phyloP scores from a whole-genome alignment of 345 rosid species.

The Clarkia xantiana region DNA sequence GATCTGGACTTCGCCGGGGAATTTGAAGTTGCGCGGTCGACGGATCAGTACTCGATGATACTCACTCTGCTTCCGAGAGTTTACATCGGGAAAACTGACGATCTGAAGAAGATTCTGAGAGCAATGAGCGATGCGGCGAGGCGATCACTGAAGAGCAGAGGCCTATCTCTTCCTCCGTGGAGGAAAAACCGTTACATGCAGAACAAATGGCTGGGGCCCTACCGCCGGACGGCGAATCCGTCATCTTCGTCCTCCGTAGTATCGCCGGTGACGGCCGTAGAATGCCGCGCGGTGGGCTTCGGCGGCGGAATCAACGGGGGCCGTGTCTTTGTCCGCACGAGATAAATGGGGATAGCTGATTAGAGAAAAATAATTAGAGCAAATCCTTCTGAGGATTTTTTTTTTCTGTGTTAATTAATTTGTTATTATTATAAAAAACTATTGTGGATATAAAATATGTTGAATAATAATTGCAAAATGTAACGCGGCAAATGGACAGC shows the following conservation, averaged over 20 bases:
- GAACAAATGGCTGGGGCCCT: slow-evolving; percentile 71
- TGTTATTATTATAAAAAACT: not conserved
- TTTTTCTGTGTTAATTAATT: not conserved
- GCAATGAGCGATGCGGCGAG: slow-evolving; percentile 46
- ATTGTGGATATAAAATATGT: not conserved
- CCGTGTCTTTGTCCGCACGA: slow-evolving; percentile 7
- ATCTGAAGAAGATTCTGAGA: slow-evolving; percentile 44
- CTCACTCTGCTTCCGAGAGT: slow-evolving; percentile 36
- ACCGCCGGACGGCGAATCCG: slow-evolving; percentile 43
- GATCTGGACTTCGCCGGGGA: slow-evolving; percentile 66
- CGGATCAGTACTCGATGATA: slow-evolving; percentile 33
- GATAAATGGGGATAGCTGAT: not conserved
- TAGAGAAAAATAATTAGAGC: not conserved
- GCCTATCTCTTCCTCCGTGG: slow-evolving; percentile 77
- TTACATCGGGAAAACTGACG: slow-evolving; percentile 45
- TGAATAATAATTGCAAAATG: not conserved
- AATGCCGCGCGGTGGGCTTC: slow-evolving; percentile 63
- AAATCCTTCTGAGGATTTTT: not conserved
- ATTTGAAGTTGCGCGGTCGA: slow-evolving; percentile 85
- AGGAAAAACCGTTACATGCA: slow-evolving; percentile 84
- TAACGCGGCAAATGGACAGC: slow-evolving; percentile 7
- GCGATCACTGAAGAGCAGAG: slow-evolving; percentile 45
- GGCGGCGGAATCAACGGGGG: slow-evolving; percentile 19
- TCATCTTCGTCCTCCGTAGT: slow-evolving; percentile 8
- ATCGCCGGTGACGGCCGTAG: slow-evolving; percentile 23